Base-by-base conservation (phyloP, 2,329 filamentous ascomycete genomes). In the Cercospora sp. region DNA sequence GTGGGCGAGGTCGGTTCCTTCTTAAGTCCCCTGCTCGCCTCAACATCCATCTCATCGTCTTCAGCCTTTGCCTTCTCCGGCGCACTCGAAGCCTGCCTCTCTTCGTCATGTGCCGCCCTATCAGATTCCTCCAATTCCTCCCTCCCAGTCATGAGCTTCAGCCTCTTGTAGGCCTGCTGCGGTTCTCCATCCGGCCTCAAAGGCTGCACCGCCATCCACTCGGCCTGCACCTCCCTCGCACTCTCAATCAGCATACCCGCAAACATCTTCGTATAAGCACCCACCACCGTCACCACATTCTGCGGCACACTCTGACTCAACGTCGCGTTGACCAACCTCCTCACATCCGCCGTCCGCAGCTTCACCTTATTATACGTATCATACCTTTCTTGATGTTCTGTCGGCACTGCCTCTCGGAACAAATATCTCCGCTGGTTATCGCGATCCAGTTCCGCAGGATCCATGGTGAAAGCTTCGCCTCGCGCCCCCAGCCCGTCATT, bases 261-360 rank as follows among this genome's bases (percentile, higher is more conserved):
- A 77, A 92, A 93, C 69, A 92, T 85, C 79, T 94, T 94, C 59
- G 90, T 88, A 21, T 92, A 90, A 0, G 89, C 88, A 60, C 89
- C 89, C 75, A 94, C 90, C n/a, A 90, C 89, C 24, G 90, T 88
- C 69, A 91, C 89, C 61, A 93, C 90, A 73, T 87, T 90, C 21
- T 87, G 84, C 0, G 90, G 90, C 0, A 92, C 91, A 1, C 90
- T 93, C 77, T 94, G 91, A 0, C 90, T 92, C 8, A 93, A 89
- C 1, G 91, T 92, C 67, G 91, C 90, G 75, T 94, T 94, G 77
- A 93, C 89, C 69, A 94, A 87, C 85, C 89, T 85, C 76, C 91
- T 87, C 66, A 93, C 89, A 18, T 89, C 88, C 6, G 88, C 85
- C 71, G 90, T 89, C 24, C 87, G 86, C 49, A 94, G 81, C 74